These are phyloP conservation scores for Exserohilum turcica DNA, from an alignment of 2,329 filamentous ascomycete species.

Conservation along the genomic window DNA sequence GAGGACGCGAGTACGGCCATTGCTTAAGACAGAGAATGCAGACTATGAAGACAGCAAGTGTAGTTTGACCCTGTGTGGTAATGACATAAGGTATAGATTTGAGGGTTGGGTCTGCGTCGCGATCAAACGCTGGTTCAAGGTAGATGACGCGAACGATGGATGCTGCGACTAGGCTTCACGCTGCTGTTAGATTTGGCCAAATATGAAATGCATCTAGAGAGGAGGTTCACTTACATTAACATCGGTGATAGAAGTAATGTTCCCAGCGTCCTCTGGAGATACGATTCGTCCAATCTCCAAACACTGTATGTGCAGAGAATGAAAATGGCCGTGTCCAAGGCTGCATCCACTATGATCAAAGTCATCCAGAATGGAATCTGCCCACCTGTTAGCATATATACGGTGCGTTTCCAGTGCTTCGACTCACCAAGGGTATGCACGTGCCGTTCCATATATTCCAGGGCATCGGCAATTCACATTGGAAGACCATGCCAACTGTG, in stretches of 20 bases:
- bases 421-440: slow-evolving; percentile 32
- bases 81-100: slow-evolving; percentile 29
- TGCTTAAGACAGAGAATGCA: slow-evolving; percentile 29
- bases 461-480: slow-evolving; percentile 32
- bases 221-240: slow-evolving; percentile 20
- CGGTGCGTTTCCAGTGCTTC: neutral
- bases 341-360: slow-evolving; percentile 24
- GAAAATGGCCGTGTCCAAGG: slow-evolving; percentile 25
- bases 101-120: slow-evolving; percentile 21
- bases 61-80: slow-evolving; percentile 30
- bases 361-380: slow-evolving; percentile 28
- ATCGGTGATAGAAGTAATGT: slow-evolving; percentile 28
- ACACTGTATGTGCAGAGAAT: slow-evolving; percentile 24
- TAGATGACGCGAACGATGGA: slow-evolving; percentile 30
- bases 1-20: slow-evolving; percentile 9
- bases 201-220: neutral
- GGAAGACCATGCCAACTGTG: slow-evolving; percentile 25
- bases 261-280: slow-evolving; percentile 20
- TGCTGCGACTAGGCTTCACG: slow-evolving; percentile 25
- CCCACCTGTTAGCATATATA: neutral
- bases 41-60: slow-evolving; percentile 29
- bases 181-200: neutral
- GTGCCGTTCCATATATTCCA: slow-evolving; percentile 30
- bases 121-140: slow-evolving; percentile 18
- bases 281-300: slow-evolving; percentile 22